These are phyloP conservation scores for Mortierella polycephala DNA, from an alignment of 371 early-diverging fungal genomes.

Conservation along the genomic window DNA sequence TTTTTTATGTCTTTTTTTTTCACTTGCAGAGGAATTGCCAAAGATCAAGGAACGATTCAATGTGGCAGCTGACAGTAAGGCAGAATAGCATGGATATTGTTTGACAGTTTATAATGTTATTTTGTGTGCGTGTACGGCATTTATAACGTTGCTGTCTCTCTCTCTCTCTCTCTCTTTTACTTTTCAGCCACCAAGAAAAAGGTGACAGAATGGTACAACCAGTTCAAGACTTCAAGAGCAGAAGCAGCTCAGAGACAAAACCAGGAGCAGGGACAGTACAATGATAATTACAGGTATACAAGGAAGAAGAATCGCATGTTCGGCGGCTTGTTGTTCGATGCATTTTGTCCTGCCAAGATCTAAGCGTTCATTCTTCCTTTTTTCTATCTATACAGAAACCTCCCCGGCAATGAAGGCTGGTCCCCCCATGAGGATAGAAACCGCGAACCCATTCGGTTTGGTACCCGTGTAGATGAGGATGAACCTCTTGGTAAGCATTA, in stretches of 20 bases:
- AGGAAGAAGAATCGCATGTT: neutral
- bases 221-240: slow-evolving; percentile 40
- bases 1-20: neutral
- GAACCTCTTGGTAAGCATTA: slow-evolving; percentile 43
- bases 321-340: neutral
- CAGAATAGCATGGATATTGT: neutral
- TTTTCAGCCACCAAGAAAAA: slow-evolving; percentile 49
- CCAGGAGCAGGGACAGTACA: slow-evolving; percentile 15
- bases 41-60: slow-evolving; percentile 54
- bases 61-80: slow-evolving; percentile 53
- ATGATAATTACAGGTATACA: slow-evolving; percentile 16
- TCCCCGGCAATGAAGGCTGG: neutral
- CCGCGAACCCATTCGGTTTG: slow-evolving; percentile 37
- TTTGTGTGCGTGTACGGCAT: neutral
- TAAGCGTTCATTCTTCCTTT: neutral
- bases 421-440: slow-evolving; percentile 3
- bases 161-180: neutral
- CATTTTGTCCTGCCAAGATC: neutral
- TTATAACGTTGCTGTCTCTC: neutral
- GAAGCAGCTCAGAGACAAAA: slow-evolving; percentile 31
- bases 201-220: slow-evolving; percentile 49
- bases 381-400: neutral
- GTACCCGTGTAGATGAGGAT: slow-evolving; percentile 31
- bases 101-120: neutral
- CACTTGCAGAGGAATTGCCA: slow-evolving; percentile 43